These are phyloP conservation scores for Colletotrichum sp. DNA, from an alignment of 2,329 filamentous ascomycete genomes.

Conservation along the genomic window DNA sequence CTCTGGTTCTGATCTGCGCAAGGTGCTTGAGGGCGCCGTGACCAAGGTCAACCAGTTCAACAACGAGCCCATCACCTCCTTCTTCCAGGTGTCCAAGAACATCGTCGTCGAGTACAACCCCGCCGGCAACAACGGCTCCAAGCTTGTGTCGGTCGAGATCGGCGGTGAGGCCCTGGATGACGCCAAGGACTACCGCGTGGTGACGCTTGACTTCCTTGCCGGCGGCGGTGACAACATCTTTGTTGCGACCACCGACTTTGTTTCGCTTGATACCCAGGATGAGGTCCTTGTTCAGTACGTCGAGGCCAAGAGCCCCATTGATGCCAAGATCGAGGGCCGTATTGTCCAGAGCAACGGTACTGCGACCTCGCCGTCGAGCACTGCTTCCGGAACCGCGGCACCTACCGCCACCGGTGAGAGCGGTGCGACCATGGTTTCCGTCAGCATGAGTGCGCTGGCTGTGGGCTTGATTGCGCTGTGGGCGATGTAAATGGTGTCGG, in stretches of 20 bases:
- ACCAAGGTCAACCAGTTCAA: slow-evolving; percentile 60
- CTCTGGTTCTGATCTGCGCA: slow-evolving; percentile 59
- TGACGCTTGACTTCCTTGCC: slow-evolving; percentile 68
- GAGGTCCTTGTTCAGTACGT: slow-evolving; percentile 60
- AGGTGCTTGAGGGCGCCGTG: slow-evolving; percentile 64
- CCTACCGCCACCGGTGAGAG: not conserved
- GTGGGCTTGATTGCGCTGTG: not conserved
- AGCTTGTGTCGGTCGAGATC: slow-evolving; percentile 58
- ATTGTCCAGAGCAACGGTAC: slow-evolving; percentile 33
- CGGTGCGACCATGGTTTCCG: not conserved
- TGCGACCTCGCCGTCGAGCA: not conserved
- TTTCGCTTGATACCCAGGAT: slow-evolving; percentile 57
- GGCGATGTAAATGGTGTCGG: not conserved
- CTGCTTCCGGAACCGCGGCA: not conserved
- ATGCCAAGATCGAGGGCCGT: slow-evolving; percentile 53
- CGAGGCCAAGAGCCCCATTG: slow-evolving; percentile 50
- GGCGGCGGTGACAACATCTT: slow-evolving; percentile 69
- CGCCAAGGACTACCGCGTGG: slow-evolving; percentile 56
- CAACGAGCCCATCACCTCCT: slow-evolving; percentile 56
- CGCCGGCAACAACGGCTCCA: slow-evolving; percentile 48
- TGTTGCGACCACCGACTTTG: slow-evolving; percentile 37
- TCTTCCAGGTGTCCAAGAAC: slow-evolving; percentile 65
- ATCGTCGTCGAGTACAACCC: slow-evolving; percentile 65
- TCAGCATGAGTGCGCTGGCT: not conserved
- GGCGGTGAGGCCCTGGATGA: slow-evolving; percentile 52